phyloP scores from a whole-genome alignment of 257 asterid genomes.

The Solanum stenotomum region DNA sequence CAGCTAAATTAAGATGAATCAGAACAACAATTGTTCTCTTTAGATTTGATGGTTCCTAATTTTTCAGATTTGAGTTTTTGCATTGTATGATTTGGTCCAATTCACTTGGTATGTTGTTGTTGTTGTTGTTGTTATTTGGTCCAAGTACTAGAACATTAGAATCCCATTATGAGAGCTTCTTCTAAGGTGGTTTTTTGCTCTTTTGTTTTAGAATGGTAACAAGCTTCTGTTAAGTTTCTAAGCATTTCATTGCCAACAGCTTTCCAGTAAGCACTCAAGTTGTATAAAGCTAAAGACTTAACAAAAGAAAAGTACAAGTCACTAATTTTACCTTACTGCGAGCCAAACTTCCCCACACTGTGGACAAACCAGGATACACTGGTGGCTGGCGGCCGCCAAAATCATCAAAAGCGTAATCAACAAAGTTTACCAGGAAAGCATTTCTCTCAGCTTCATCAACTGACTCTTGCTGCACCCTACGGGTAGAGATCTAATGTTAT shows the following conservation, averaged over 20 bases:
- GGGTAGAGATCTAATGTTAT: neutral
- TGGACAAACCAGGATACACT: slow-evolving; percentile 94
- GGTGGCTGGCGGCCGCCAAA: slow-evolving; percentile 99
- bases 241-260: neutral
- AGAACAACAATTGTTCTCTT: neutral
- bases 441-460: slow-evolving; percentile 98
- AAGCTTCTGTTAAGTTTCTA: neutral
- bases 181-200: neutral
- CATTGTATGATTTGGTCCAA: neutral
- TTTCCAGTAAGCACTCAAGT: neutral
- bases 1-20: neutral
- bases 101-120: neutral
- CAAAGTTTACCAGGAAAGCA: slow-evolving; percentile 82
- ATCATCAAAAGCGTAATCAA: slow-evolving; percentile 92
- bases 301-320: slow-evolving; percentile 1
- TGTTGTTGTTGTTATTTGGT: neutral
- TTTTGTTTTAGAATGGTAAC: neutral
- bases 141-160: neutral
- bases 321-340: slow-evolving; percentile 81
- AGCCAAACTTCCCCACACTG: slow-evolving; percentile 99
- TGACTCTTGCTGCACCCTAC: slow-evolving; percentile 96
- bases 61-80: neutral
- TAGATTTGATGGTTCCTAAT: neutral
- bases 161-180: neutral
- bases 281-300: neutral